A percentile compares a stretch with the other conserved stretches of the same genome.
Evolutionary conservation across 208 protist species (phyloP).

Genomic region (Endotrypanum monterogeii): DNA sequence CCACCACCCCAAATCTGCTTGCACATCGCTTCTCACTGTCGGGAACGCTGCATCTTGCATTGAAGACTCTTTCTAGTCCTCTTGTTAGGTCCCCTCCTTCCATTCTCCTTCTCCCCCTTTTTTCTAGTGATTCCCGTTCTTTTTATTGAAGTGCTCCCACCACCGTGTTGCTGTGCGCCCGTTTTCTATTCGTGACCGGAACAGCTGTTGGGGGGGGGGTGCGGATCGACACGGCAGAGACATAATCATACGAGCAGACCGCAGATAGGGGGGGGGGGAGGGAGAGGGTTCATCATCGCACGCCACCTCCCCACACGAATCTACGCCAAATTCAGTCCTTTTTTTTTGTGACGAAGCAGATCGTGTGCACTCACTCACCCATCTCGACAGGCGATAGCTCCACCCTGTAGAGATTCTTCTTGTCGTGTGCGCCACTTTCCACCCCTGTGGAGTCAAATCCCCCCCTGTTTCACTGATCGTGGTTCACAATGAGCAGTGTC

Average conservation of each 20-base stretch:
- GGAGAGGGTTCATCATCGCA: not conserved
- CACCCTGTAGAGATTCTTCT: too few relatives aligned
- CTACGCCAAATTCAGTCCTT: not conserved
- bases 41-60: not conserved
- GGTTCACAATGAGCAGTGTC: slow-evolving; percentile 5
- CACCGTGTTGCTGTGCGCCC: not conserved
- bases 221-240: not conserved
- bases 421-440: not conserved
- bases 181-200: not conserved
- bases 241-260: not conserved
- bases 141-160: not conserved
- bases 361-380: not conserved
- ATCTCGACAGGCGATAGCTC: not conserved
- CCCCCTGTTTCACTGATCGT: not conserved
- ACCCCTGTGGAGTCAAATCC: too few relatives aligned
- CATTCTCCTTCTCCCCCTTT: not conserved
- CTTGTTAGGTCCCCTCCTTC: not conserved
- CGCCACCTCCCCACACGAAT: not conserved
- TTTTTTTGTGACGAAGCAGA: not conserved
- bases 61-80: not conserved
- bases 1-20: not conserved
- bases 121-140: not conserved
- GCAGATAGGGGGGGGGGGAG: not conserved
- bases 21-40: not conserved
- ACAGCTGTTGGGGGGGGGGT: not conserved